phyloP scores from a whole-genome alignment of 2,329 filamentous ascomycete species.

The Pseudocercospora fijiensis region DNA sequence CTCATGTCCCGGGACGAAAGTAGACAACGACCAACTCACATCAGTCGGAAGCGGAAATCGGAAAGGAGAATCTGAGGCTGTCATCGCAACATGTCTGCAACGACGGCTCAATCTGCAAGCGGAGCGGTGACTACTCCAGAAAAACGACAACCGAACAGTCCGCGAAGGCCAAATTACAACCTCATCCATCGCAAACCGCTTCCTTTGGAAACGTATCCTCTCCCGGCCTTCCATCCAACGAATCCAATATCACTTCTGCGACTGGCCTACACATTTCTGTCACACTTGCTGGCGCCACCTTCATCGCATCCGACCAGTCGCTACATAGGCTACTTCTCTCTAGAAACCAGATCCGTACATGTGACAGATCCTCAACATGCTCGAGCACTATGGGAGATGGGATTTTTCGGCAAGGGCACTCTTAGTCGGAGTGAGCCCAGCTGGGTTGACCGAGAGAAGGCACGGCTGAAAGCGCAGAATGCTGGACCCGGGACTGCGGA shows the following conservation, averaged over 20 bases:
- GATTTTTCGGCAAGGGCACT: conserved; percentile 93
- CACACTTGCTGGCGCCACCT: conserved; percentile 66
- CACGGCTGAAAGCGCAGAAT: conserved; percentile 53
- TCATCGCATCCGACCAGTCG: conserved; percentile 62
- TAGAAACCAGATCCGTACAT: conserved; percentile 77
- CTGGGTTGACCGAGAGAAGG: conserved; percentile 83
- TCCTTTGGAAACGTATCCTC: conserved; percentile 76
- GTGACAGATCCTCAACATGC: conserved; percentile 74
- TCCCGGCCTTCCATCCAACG: conserved; percentile 85
- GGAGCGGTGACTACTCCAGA: conserved; percentile 15
- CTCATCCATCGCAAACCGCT: conserved; percentile 79
- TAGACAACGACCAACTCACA: neutral
- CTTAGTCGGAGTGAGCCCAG: conserved; percentile 92
- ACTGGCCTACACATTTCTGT: conserved; percentile 73
- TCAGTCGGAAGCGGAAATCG: neutral
- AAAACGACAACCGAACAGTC: conserved; percentile 28
- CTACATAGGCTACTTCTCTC: conserved; percentile 77
- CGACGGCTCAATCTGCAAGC: neutral
- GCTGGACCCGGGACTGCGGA: conserved; percentile 63
- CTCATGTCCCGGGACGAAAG: neutral
- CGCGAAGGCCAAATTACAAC: conserved; percentile 58
- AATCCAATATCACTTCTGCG: conserved; percentile 88
- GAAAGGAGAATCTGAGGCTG: neutral
- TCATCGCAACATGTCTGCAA: conserved; percentile 4
- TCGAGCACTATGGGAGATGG: conserved; percentile 87